phyloP scores from a whole-genome alignment of 192 early-diverging fungal genomes.

The Mortierella hygrophila region DNA sequence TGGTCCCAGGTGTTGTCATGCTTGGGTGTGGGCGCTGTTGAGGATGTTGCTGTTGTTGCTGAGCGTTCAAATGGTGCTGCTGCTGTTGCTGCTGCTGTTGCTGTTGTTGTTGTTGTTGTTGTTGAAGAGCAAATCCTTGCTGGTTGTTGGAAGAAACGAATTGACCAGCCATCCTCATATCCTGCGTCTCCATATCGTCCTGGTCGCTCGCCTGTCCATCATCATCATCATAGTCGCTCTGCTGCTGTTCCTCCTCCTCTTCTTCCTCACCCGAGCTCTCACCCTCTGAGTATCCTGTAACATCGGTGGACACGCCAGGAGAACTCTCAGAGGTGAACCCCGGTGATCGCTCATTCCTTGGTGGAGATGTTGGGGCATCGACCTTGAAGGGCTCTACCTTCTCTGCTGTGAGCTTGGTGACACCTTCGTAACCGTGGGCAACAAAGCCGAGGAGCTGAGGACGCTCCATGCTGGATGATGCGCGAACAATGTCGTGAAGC shows the following conservation, averaged over 20 bases:
- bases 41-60: conserved; percentile 10
- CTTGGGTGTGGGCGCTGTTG: conserved; percentile 26
- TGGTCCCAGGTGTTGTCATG: conserved; percentile 1
- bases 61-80: conserved; percentile 9
- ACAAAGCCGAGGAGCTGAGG: conserved; percentile 16
- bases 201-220: conserved; percentile 19
- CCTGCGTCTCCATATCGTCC: not conserved
- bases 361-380: conserved; percentile 13
- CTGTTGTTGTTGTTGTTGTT: conserved; percentile 20
- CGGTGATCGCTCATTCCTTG: conserved; percentile 39
- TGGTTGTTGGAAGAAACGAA: not conserved
- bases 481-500: conserved; percentile 34
- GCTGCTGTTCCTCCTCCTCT: not conserved
- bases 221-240: conserved; percentile 17
- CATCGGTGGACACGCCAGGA: conserved; percentile 18
- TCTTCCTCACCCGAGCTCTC: conserved; percentile 23
- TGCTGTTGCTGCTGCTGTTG: not conserved
- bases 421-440: conserved; percentile 10
- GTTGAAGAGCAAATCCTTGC: not conserved
- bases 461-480: conserved; percentile 42
- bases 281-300: conserved; percentile 11
- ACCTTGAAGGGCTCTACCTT: conserved; percentile 19
- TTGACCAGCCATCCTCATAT: conserved; percentile 22
- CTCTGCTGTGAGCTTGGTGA: conserved; percentile 14
- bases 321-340: conserved; percentile 23